Conservation (phyloP, 148 eudicot genomes). For the Rhododendron molle region DNA sequence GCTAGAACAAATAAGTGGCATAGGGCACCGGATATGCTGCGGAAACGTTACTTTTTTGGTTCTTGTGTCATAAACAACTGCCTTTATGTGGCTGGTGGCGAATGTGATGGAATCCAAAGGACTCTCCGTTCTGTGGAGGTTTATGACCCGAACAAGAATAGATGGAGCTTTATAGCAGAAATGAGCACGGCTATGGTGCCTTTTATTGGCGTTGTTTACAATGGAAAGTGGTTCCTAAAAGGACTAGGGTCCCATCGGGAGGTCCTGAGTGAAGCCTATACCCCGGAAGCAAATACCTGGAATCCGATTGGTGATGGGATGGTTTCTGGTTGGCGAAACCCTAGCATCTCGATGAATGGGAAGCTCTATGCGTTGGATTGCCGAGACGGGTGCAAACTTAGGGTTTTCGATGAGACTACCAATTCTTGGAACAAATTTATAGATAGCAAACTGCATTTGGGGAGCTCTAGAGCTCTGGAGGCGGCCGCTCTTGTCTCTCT, state of each 20-base stretch:
- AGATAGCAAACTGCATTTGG: conserved; percentile 80
- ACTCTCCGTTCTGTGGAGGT: conserved; percentile 88
- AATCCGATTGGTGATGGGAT: conserved; percentile 59
- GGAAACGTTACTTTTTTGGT: conserved; percentile 81
- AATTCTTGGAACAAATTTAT: conserved; percentile 74
- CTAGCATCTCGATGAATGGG: conserved; percentile 86
- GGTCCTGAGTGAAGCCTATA: conserved; percentile 79
- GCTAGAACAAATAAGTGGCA: conserved; percentile 92
- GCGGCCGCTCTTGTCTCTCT: conserved; percentile 92
- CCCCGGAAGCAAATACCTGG: conserved; percentile 67
- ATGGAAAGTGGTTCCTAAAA: conserved; percentile 81
- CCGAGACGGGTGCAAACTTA: conserved; percentile 86
- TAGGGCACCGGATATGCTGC: conserved; percentile 73
- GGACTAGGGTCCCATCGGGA: conserved; percentile 78
- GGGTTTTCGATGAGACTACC: conserved; percentile 60
- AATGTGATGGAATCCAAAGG: conserved; percentile 86
- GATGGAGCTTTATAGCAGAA: conserved; percentile 79
- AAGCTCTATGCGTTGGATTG: conserved; percentile 86
- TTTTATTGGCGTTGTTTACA: conserved; percentile 84
- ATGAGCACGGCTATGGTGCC: conserved; percentile 97
- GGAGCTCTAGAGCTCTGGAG: conserved; percentile 80
- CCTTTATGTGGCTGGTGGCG: conserved; percentile 91
- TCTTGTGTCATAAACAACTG: conserved; percentile 84
- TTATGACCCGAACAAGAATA: conserved; percentile 76
- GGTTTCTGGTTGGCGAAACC: conserved; percentile 93